Evolutionary conservation across 306 rosid genomes (phyloP).

Genomic region (Cyamopsis tetragonoloba): DNA sequence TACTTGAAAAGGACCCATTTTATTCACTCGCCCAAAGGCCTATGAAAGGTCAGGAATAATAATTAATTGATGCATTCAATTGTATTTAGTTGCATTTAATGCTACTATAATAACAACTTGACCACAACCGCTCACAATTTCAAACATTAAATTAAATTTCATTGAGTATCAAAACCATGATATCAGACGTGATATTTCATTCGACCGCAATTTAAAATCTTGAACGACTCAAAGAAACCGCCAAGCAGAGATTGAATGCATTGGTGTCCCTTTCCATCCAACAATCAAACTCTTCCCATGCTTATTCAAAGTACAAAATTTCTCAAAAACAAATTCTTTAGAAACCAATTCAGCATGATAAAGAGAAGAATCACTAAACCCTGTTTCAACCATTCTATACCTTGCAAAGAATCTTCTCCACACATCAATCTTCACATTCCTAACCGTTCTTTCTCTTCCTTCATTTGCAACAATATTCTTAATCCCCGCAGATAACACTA

Average conservation of each 20-base stretch:
- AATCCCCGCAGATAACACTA: conserved; percentile 36
- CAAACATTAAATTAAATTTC: too few species aligned
- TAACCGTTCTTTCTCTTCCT: conserved; percentile 44
- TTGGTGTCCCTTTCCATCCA: conserved; percentile 82
- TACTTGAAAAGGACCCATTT: too few species aligned
- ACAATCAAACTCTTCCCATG: conserved; percentile 40
- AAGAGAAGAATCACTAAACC: conserved; percentile 49
- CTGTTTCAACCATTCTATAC: conserved; percentile 53
- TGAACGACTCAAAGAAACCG: conserved; percentile 33
- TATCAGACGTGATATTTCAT: too few species aligned
- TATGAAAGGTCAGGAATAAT: too few species aligned
- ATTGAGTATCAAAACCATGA: too few species aligned
- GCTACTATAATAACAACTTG: too few species aligned
- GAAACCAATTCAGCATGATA: conserved; percentile 59
- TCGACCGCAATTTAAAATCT: too few species aligned
- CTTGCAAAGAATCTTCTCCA: conserved; percentile 79
- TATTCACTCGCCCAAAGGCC: too few species aligned
- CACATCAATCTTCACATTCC: conserved; percentile 61
- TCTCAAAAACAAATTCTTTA: conserved; percentile 36
- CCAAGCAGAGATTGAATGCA: conserved; percentile 76
- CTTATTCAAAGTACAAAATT: conserved; percentile 43
- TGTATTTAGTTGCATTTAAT: too few species aligned
- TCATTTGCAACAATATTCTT: conserved; percentile 51
- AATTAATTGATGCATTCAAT: too few species aligned
- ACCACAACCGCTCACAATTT: too few species aligned